phyloP scores from a whole-genome alignment of 352 stramenopile genomes.

The Phytophthora hibernalis region DNA sequence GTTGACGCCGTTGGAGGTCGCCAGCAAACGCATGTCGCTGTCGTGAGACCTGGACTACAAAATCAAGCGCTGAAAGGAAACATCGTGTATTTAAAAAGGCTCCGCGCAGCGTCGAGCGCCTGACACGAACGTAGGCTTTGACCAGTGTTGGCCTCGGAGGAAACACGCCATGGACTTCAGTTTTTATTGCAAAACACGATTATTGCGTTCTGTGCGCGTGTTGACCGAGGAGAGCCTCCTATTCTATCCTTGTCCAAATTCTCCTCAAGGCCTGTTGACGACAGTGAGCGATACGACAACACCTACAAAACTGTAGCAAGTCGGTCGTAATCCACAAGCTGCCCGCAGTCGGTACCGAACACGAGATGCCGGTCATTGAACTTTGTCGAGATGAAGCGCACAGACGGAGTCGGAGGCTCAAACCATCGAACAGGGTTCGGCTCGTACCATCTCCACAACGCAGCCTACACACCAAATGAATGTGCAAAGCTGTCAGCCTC shows the following conservation, averaged over 20 bases:
- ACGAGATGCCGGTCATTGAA: constrained; percentile 82
- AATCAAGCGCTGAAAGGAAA: constrained; percentile 63
- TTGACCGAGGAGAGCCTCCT: constrained; percentile 23
- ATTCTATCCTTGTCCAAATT: constrained; percentile 48
- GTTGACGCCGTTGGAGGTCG: not conserved
- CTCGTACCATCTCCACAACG: constrained; percentile 87
- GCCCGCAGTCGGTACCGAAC: constrained; percentile 76
- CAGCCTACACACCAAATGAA: constrained; percentile 52
- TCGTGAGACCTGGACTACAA: constrained; percentile 44
- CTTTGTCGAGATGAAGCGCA: constrained; percentile 69
- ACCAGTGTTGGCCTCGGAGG: not conserved
- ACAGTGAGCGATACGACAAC: constrained; percentile 11
- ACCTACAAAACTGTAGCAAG: constrained; percentile 61
- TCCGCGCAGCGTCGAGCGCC: constrained; percentile 7
- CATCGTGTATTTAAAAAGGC: constrained; percentile 72
- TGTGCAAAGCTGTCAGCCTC: constrained; percentile 14
- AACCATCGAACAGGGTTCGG: constrained; percentile 85
- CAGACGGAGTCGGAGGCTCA: constrained; percentile 51
- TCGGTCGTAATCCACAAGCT: constrained; percentile 84
- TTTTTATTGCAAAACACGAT: constrained; percentile 21
- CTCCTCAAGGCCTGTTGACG: constrained; percentile 26
- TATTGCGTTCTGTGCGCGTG: constrained; percentile 16
- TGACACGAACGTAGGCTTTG: constrained; percentile 10
- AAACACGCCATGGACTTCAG: constrained; percentile 14
- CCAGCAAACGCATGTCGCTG: constrained; percentile 33